These are phyloP conservation scores for Schizophyllum commune DNA, from an alignment of 1,284 basidiomycete genomes.

Conservation along the genomic window DNA sequence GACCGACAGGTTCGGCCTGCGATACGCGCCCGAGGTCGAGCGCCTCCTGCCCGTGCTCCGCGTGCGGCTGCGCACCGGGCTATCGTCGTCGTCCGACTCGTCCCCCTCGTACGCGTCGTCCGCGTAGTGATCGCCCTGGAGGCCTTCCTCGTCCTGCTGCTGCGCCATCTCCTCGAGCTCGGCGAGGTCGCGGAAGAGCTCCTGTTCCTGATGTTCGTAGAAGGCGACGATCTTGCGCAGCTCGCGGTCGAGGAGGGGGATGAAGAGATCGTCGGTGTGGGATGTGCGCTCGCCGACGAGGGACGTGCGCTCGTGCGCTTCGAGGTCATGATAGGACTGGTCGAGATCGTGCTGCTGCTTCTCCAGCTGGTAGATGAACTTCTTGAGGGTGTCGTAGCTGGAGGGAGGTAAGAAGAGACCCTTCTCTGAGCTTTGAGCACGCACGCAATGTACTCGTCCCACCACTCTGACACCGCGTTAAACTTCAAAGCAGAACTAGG, in stretches of 20 bases:
- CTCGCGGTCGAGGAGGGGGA: constrained; percentile 76
- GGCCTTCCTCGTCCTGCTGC: constrained; percentile 59
- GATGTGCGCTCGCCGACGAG: constrained; percentile 37
- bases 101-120: constrained; percentile 64
- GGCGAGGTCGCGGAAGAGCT: constrained; percentile 62
- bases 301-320: constrained; percentile 52
- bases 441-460: constrained; percentile 79
- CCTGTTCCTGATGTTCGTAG: constrained; percentile 72
- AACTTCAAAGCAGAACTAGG: constrained; percentile 76
- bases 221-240: constrained; percentile 79
- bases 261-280: constrained; percentile 54
- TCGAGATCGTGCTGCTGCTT: constrained; percentile 45
- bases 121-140: constrained; percentile 38
- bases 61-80: constrained; percentile 1
- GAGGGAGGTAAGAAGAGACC: not conserved
- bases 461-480: constrained; percentile 93
- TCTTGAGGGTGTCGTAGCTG: constrained; percentile 79
- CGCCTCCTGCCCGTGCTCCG: not conserved
- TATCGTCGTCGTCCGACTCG: constrained; percentile 50
- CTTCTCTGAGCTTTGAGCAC: not conserved
- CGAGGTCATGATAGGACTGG: constrained; percentile 45
- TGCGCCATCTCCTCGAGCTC: constrained; percentile 39
- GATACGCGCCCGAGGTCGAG: not conserved
- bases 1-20: not conserved
- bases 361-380: constrained; percentile 79